Percentiles rank a stretch among this genome's conserved stretches.
These are phyloP conservation scores for Aphanomyces cochlioides DNA, from an alignment of 352 stramenopile species.

Conservation along the genomic window DNA sequence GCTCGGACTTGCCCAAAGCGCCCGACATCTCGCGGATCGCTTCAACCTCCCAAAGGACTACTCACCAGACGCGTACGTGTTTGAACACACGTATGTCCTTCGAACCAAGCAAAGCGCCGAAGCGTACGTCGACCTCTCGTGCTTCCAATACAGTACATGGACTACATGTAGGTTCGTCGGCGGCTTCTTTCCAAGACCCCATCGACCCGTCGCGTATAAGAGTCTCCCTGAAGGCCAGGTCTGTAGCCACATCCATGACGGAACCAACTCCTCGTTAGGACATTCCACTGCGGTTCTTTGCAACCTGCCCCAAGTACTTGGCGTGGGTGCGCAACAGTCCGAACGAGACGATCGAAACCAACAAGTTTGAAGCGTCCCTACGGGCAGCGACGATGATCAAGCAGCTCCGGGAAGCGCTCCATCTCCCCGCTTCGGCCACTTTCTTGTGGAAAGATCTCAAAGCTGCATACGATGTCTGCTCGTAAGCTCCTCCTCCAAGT, in stretches of 20 bases:
- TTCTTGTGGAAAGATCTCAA: slow-evolving; percentile 45
- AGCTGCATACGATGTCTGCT: slow-evolving; percentile 56
- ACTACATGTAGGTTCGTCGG: slow-evolving; percentile 41
- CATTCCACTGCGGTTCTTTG: slow-evolving; percentile 46
- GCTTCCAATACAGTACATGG: neutral
- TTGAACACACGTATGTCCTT: slow-evolving; percentile 51
- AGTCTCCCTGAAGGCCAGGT: neutral
- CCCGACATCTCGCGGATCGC: slow-evolving; percentile 32
- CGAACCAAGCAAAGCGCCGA: slow-evolving; percentile 57
- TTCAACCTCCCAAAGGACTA: slow-evolving; percentile 35
- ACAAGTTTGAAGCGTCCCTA: slow-evolving; percentile 38
- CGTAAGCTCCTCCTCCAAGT: slow-evolving; percentile 35
- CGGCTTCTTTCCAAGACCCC: slow-evolving; percentile 50
- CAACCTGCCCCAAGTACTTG: slow-evolving; percentile 51
- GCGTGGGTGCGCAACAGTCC: slow-evolving; percentile 48
- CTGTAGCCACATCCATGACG: slow-evolving; percentile 7
- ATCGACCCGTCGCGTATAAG: neutral
- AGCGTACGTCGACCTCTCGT: slow-evolving; percentile 38
- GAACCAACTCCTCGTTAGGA: slow-evolving; percentile 40
- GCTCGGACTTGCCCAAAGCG: slow-evolving; percentile 37
- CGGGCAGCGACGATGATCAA: slow-evolving; percentile 30
- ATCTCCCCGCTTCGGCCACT: slow-evolving; percentile 33
- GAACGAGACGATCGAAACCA: slow-evolving; percentile 38
- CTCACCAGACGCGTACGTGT: slow-evolving; percentile 38
- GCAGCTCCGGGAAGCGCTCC: slow-evolving; percentile 40